Base-by-base conservation (phyloP, 1,139 yeast genomes). In the Debaryomyces coudertii region DNA sequence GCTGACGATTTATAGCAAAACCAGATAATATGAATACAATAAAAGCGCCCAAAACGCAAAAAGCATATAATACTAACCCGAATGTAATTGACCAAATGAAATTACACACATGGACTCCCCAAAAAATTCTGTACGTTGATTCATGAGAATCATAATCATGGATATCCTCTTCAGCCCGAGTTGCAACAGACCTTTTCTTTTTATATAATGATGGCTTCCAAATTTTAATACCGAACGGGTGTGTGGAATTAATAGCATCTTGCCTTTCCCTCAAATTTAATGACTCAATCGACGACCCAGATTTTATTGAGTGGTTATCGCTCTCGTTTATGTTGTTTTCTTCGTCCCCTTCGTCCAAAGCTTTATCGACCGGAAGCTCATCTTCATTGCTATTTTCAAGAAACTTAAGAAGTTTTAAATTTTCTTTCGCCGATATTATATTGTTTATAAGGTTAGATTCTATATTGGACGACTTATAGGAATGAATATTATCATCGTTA, bases 131-230 rank as follows among this genome's bases (percentile, higher is more conserved):
- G 7, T 74, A 73, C 44, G 76, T 66, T 2, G 77, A 71, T 47
- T 71, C 68, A 5, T 85, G 82, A 5, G 88, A 80, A 46, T 65
- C 71, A 40, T 71, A 76, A 51, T 89, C 92, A 64, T 92, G 98
- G 54, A 93, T 89, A 71, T 93, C 99, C 52, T 88, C 90, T 48
- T 90, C 96, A 0, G 98, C 98, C 47, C 90, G 84, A 29, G 85
- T 76, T 53, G 95, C 95, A 30, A 93, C 98, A 1, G 97, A 89
- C 57, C 99, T 82, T 51, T 81, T 80, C 65, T 93, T 93, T 62
- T 95, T 93, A 67, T 93, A 93, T 49, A 93, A 76, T 2, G 99
- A 97, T 1, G 99, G 99, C 61, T 93, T 93, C 99, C 99, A 93
- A 56, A 93, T 89, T 64, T 96, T 87, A 44, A 93, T 90, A 76